Base-by-base conservation (phyloP, 768 basidiomycete genomes). In the Xanthoconium stramineum region DNA sequence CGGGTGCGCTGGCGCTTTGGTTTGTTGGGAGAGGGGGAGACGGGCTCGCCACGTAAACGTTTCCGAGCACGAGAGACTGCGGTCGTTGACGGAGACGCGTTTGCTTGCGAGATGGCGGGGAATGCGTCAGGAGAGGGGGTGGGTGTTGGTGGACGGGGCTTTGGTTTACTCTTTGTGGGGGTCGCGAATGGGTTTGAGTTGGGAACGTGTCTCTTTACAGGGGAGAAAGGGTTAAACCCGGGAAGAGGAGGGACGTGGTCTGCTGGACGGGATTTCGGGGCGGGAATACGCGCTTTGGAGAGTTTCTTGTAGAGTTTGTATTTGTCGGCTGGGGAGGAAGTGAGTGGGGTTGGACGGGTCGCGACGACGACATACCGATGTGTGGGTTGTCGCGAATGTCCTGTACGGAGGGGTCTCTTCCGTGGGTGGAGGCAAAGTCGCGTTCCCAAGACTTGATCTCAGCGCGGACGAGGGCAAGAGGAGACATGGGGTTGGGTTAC, bases 261-360 rank as follows among this genome's bases (percentile, higher is more conserved):
- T 39, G 82, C 71, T 12, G 75, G 65, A 56, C 84, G 86, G n/a
- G 83, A 68, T 56, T 75, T 78, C 11, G 80, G 75, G 24, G 80
- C 48, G 75, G 73, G 50, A 68, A 74, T 60, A 47, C 59, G 59
- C 28, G 70, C 67, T 61, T 87, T 91, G 53, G 79, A 80, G 36
- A 91, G 78, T 56, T 80, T 84, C 78, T 91, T 92, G 78, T 92
- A 91, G 32, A 82, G 78, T 70, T 80, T 91, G 76, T 93, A 93
- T 69, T 88, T 91, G 61, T 83, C 80, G 57, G 87, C 90, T 92
- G 66, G 13, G 56, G 28, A 49, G 9, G 47, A 19, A 12, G 30
- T 61, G 47, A 33, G 54, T 39, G 49, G 37, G 37, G 35, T 19
- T 36, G 15, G 38, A 47, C 28, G 28, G 47, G 47, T 5, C 6